phyloP scores from a whole-genome alignment of 441 rosid genomes.

The Populus hybrid region DNA sequence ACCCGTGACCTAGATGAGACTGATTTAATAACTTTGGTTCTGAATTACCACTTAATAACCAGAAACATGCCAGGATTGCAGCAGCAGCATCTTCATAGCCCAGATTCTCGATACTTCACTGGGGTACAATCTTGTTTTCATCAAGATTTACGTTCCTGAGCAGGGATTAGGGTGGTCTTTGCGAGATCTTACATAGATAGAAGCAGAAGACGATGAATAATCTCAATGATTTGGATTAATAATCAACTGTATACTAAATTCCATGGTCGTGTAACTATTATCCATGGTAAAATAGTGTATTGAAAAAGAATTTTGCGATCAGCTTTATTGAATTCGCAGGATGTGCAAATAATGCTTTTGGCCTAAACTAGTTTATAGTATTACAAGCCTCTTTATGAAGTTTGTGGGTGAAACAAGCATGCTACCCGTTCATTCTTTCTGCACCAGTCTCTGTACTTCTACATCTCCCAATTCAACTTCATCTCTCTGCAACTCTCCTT shows the following conservation, averaged over 20 bases:
- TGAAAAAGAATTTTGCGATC: slow-evolving; percentile 1
- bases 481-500: slow-evolving; percentile 31
- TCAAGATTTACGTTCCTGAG: too few relatives aligned
- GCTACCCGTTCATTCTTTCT: slow-evolving; percentile 27
- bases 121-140: not conserved
- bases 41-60: not conserved
- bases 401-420: not conserved
- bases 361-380: not conserved
- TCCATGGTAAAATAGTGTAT: too few relatives aligned
- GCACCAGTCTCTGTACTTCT: slow-evolving; percentile 51
- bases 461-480: slow-evolving; percentile 68
- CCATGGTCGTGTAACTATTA: not conserved
- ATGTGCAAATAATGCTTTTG: not conserved
- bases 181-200: not conserved
- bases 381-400: not conserved
- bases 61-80: not conserved
- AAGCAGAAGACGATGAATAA: not conserved
- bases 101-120: not conserved
- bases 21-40: too few relatives aligned
- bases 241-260: not conserved
- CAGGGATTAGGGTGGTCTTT: not conserved
- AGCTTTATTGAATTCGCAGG: not conserved
- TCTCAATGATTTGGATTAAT: not conserved
- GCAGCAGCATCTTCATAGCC: not conserved
- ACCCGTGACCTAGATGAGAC: too few relatives aligned